A percentile compares a stretch with the other conserved stretches of the same genome.
phyloP scores from a whole-genome alignment of 768 basidiomycete genomes.

The Guyanaporus albipodus region DNA sequence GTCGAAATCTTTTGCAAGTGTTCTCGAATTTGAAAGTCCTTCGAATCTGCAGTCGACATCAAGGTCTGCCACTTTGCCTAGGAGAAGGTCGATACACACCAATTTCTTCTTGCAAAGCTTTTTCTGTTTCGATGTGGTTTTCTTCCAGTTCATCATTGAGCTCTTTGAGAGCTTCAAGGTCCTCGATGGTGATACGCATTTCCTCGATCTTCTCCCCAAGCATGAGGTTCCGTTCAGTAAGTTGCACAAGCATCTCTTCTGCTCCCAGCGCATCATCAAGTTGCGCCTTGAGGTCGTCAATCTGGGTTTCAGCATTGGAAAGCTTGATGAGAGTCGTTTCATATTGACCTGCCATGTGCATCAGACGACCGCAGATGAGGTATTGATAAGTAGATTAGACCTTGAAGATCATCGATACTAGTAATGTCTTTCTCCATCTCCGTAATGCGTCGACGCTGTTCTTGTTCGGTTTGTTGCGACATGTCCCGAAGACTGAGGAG shows the following conservation, averaged over 20 bases:
- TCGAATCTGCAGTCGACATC: slow-evolving; percentile 47
- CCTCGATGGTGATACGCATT: slow-evolving; percentile 94
- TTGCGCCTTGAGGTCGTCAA: slow-evolving; percentile 91
- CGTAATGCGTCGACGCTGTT: slow-evolving; percentile 70
- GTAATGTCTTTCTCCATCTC: slow-evolving; percentile 91
- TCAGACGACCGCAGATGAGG: slow-evolving; percentile 1
- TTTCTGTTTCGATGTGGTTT: slow-evolving; percentile 92
- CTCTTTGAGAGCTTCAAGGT: slow-evolving; percentile 93
- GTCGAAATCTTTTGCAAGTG: slow-evolving; percentile 57
- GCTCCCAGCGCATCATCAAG: slow-evolving; percentile 93
- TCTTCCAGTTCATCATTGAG: slow-evolving; percentile 97
- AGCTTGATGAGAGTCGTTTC: slow-evolving; percentile 78
- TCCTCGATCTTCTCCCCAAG: slow-evolving; percentile 98
- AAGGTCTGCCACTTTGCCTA: not conserved
- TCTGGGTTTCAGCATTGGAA: slow-evolving; percentile 83
- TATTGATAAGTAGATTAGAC: slow-evolving; percentile 35
- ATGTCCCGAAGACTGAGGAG: slow-evolving; percentile 74
- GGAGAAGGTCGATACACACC: slow-evolving; percentile 42
- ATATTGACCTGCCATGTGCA: slow-evolving; percentile 56
- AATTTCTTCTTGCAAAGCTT: slow-evolving; percentile 83
- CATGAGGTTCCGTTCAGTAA: slow-evolving; percentile 91
- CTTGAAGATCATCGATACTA: slow-evolving; percentile 73
- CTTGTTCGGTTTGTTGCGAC: slow-evolving; percentile 81
- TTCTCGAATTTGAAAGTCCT: slow-evolving; percentile 68
- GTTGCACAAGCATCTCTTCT: slow-evolving; percentile 92